These are phyloP conservation scores for Neohortaea acidophila DNA, from an alignment of 495 filamentous ascomycete genomes.

Conservation along the genomic window DNA sequence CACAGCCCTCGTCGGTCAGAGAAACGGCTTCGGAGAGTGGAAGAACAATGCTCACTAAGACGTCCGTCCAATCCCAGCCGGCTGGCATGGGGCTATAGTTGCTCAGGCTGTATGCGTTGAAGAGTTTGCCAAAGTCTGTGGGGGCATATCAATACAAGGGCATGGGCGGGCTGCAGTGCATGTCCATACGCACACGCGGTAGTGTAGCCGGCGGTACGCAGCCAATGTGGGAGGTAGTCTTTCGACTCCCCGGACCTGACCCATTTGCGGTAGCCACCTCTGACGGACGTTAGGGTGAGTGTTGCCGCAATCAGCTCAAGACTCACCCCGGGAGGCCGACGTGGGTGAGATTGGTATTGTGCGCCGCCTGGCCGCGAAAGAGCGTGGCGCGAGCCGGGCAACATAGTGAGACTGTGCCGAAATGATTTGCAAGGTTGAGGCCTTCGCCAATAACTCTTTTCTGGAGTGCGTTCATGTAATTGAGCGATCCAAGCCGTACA, in stretches of 20 bases:
- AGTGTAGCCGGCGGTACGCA: background rate
- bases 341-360: conserved; percentile 10
- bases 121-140: background rate
- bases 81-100: background rate
- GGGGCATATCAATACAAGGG: no score
- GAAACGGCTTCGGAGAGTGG: no score
- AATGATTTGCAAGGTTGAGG: conserved; percentile 3
- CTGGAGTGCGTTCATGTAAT: background rate
- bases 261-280: conserved; percentile 2
- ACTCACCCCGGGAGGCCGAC: no score
- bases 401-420: conserved; percentile 1
- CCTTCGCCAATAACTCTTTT: background rate
- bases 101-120: background rate
- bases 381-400: conserved; percentile 5
- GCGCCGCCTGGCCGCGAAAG: conserved; percentile 1
- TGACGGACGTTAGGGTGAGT: no score
- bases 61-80: background rate
- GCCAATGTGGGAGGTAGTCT: conserved; percentile 1
- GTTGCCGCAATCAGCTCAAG: no score
- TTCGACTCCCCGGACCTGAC: background rate
- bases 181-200: no score
- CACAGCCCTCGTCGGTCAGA: no score
- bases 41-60: no score
- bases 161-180: no score
- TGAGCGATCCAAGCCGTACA: conserved; percentile 2